These are phyloP conservation scores for Lachnellula suecica DNA, from an alignment of 2,329 filamentous ascomycete species.

Conservation along the genomic window DNA sequence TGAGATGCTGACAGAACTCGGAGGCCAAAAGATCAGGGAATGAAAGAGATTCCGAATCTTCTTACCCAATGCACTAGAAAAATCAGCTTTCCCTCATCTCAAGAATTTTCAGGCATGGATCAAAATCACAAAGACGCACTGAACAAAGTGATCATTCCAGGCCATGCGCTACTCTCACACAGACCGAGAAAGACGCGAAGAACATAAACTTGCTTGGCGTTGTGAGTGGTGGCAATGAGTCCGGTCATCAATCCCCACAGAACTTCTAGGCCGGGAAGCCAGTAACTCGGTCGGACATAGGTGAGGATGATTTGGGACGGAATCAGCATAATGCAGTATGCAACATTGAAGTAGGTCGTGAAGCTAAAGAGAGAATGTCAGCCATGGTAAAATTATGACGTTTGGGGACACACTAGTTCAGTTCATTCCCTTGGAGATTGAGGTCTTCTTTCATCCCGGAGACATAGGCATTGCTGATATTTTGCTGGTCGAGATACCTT, in stretches of 20 bases:
- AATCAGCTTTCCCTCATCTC: no score
- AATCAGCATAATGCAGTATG: constrained; percentile 39
- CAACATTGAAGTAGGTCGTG: constrained; percentile 38
- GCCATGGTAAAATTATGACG: background rate
- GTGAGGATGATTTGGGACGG: constrained; percentile 41
- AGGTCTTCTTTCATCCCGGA: constrained; percentile 41
- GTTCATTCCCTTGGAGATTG: constrained; percentile 49
- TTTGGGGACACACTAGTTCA: constrained; percentile 37
- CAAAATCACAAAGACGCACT: constrained; percentile 27
- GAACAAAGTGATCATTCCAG: constrained; percentile 41
- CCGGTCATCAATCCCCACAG: constrained; percentile 12
- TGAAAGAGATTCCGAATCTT: no score
- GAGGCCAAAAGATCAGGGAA: no score
- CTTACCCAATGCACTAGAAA: no score
- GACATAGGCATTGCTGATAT: constrained; percentile 27
- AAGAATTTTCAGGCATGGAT: no score
- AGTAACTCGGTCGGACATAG: constrained; percentile 33
- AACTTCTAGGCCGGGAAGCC: constrained; percentile 28
- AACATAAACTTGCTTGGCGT: constrained; percentile 39
- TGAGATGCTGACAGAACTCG: no score
- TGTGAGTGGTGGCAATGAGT: constrained; percentile 10
- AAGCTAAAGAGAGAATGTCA: constrained; percentile 27
- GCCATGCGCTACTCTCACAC: constrained; percentile 16
- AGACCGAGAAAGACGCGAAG: constrained; percentile 53
- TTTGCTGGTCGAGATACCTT: constrained; percentile 41